Percentiles rank a stretch among this genome's conserved stretches.
phyloP scores from a whole-genome alignment of 202 grass and related monocot species.

The Schoenoplectus triqueter region DNA sequence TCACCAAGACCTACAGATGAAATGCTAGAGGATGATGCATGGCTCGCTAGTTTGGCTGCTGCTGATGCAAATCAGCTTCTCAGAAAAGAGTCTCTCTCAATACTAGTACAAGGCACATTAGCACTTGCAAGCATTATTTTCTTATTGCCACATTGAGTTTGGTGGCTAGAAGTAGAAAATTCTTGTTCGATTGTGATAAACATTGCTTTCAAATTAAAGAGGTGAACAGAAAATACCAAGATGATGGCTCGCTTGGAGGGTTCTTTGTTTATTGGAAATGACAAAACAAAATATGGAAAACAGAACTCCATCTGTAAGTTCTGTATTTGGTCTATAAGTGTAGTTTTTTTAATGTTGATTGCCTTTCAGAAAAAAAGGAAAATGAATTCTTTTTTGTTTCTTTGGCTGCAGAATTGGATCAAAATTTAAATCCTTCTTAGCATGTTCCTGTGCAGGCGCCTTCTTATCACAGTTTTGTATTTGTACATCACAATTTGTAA shows the following conservation, averaged over 20 bases:
- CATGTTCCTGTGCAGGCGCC: background rate
- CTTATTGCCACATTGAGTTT: slow-evolving; percentile 38
- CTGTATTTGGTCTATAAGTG: slow-evolving; percentile 16
- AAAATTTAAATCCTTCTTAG: background rate
- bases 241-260: slow-evolving; percentile 3
- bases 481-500: slow-evolving; percentile 21
- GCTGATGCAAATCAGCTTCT: slow-evolving; percentile 43
- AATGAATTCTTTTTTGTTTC: background rate
- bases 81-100: slow-evolving; percentile 17
- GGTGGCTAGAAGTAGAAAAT: slow-evolving; percentile 14
- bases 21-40: slow-evolving; percentile 55
- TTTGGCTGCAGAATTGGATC: background rate
- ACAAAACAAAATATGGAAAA: slow-evolving; percentile 23
- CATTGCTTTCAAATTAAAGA: slow-evolving; percentile 48
- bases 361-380: slow-evolving; percentile 25
- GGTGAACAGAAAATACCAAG: slow-evolving; percentile 26
- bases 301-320: slow-evolving; percentile 11
- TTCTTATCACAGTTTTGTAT: slow-evolving; percentile 21
- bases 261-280: slow-evolving; percentile 28
- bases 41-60: slow-evolving; percentile 71
- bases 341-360: slow-evolving; percentile 35
- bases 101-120: slow-evolving; percentile 39
- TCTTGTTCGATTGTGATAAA: slow-evolving; percentile 40
- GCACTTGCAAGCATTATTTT: slow-evolving; percentile 39
- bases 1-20: slow-evolving; percentile 49